Conservation (phyloP, 1,139 yeast genomes). For the Scheffersomyces titani region DNA sequence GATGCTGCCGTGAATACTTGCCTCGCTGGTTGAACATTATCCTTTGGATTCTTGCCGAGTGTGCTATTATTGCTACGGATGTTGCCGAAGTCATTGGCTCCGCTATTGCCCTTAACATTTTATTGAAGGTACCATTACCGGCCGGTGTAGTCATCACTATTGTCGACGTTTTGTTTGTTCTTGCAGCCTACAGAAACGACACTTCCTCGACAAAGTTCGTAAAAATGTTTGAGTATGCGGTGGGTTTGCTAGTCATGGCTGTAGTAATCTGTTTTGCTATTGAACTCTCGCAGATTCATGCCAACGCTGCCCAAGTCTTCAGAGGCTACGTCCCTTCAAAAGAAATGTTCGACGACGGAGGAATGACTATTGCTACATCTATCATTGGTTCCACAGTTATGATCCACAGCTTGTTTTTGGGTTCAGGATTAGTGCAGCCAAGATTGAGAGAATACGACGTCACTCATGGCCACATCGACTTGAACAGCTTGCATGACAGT, state of each 20-base stretch:
- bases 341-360: slow-evolving; percentile 61
- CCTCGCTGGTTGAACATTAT: slow-evolving; percentile 60
- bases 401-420: slow-evolving; percentile 78
- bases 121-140: slow-evolving; percentile 67
- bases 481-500: slow-evolving; percentile 17
- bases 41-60: slow-evolving; percentile 71
- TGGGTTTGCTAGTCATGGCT: slow-evolving; percentile 64
- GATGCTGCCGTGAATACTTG: slow-evolving; percentile 62
- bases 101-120: slow-evolving; percentile 78
- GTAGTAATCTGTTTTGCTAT: slow-evolving; percentile 75
- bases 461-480: slow-evolving; percentile 38
- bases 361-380: slow-evolving; percentile 74
- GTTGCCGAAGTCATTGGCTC: slow-evolving; percentile 87
- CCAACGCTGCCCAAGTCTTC: slow-evolving; percentile 51
- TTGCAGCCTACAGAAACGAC: slow-evolving; percentile 75
- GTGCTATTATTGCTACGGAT: slow-evolving; percentile 83
- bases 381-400: slow-evolving; percentile 82
- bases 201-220: slow-evolving; percentile 64
- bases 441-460: slow-evolving; percentile 64
- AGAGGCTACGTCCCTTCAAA: slow-evolving; percentile 72
- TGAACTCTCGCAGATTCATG: slow-evolving; percentile 59
- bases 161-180: slow-evolving; percentile 69
- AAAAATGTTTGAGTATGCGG: slow-evolving; percentile 64
- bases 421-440: slow-evolving; percentile 76
- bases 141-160: slow-evolving; percentile 78